Evolutionary conservation across 2,329 filamentous ascomycete species (phyloP).

Genomic region (Cladosporium sphaerospermum): DNA sequence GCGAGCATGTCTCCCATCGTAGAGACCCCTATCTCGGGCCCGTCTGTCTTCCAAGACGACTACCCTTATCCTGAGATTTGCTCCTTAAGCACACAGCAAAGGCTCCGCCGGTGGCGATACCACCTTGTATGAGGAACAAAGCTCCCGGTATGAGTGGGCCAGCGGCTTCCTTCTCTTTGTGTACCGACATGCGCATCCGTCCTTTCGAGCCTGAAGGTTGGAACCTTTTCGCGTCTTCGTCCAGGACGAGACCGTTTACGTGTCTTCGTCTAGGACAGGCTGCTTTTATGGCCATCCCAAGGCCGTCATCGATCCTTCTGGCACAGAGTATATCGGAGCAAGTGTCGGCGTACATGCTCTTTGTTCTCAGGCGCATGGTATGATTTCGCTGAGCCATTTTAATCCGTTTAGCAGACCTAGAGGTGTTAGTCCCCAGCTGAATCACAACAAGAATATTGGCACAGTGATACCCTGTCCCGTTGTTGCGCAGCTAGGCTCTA

Average conservation of each 20-base stretch:
- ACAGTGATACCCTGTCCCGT: too few relatives aligned
- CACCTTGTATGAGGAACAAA: conserved; percentile 5
- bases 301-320: neutral
- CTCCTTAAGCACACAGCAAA: conserved; percentile 7
- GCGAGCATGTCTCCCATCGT: neutral
- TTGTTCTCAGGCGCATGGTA: too few relatives aligned
- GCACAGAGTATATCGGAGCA: too few relatives aligned
- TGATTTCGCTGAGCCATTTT: too few relatives aligned
- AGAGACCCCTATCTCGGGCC: neutral
- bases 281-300: neutral
- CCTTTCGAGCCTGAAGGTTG: conserved; percentile 1
- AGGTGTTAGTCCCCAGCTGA: too few relatives aligned
- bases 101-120: conserved; percentile 1
- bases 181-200: neutral
- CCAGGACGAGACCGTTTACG: neutral
- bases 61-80: conserved; percentile 4
- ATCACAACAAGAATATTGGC: too few relatives aligned
- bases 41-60: neutral
- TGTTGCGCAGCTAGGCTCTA: too few relatives aligned
- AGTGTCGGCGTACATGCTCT: too few relatives aligned
- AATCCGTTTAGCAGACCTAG: too few relatives aligned
- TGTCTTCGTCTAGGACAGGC: conserved; percentile 1
- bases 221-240: conserved; percentile 1
- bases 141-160: conserved; percentile 1
- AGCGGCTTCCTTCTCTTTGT: neutral